These are phyloP conservation scores for Xylaria cubensis DNA, from an alignment of 495 filamentous ascomycete species.

Conservation along the genomic window DNA sequence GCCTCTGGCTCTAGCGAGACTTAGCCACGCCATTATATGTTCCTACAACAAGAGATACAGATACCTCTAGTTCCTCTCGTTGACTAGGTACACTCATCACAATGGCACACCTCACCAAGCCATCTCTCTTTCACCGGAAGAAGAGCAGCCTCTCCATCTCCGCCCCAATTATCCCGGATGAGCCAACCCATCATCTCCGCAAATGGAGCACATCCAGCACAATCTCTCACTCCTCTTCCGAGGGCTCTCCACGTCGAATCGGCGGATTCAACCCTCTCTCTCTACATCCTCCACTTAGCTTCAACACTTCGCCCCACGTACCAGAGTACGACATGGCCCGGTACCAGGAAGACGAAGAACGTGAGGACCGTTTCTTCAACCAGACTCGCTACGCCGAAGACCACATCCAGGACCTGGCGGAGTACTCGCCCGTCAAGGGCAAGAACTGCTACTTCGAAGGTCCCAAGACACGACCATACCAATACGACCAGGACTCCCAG, in stretches of 20 bases:
- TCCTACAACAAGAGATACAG: slow-evolving; percentile 10
- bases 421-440: slow-evolving; percentile 35
- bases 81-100: slow-evolving; percentile 2
- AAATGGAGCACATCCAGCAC: slow-evolving; percentile 41
- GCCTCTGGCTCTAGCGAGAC: slow-evolving; percentile 25
- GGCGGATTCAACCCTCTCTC: slow-evolving; percentile 37
- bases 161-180: slow-evolving; percentile 17
- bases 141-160: slow-evolving; percentile 28
- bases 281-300: slow-evolving; percentile 39
- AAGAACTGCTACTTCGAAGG: slow-evolving; percentile 34
- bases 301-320: slow-evolving; percentile 39
- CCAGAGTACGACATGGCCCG: slow-evolving; percentile 33
- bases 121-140: slow-evolving; percentile 38
- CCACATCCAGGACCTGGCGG: slow-evolving; percentile 32
- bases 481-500: slow-evolving; percentile 33
- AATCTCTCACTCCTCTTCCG: slow-evolving; percentile 29
- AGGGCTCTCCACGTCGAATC: slow-evolving; percentile 24
- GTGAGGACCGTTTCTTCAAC: slow-evolving; percentile 35
- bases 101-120: slow-evolving; percentile 32
- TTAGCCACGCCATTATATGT: slow-evolving; percentile 23
- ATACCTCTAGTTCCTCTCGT: slow-evolving; percentile 8
- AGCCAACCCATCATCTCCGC: slow-evolving; percentile 32
- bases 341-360: slow-evolving; percentile 35
- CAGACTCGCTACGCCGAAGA: slow-evolving; percentile 32
- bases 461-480: slow-evolving; percentile 27